These are phyloP conservation scores for Straminergon stramineum DNA, from an alignment of 225 moss, liverwort and hornwort species.

Conservation along the genomic window DNA sequence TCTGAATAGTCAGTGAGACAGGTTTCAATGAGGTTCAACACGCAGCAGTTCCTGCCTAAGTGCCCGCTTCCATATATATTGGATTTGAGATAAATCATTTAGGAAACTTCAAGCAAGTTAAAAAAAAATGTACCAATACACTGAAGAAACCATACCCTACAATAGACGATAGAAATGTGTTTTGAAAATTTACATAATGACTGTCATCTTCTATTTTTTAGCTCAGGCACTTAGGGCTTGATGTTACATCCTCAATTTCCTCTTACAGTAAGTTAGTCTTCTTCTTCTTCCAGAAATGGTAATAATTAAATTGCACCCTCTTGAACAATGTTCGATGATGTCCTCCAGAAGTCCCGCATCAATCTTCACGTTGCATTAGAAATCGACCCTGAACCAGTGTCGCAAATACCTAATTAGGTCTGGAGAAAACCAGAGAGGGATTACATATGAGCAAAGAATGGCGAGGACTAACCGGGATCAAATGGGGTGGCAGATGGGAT, in stretches of 20 bases:
- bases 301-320: background rate
- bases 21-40: background rate
- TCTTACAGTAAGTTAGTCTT: background rate
- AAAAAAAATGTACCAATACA: background rate
- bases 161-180: background rate
- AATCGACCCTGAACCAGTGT: background rate
- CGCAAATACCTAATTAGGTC: background rate
- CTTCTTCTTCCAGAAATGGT: background rate
- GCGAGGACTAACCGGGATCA: conserved; percentile 20
- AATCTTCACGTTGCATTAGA: background rate
- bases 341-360: background rate
- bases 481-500: conserved; percentile 6
- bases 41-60: background rate
- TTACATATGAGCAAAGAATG: background rate
- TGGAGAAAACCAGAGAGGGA: background rate
- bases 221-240: background rate
- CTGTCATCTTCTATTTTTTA: background rate
- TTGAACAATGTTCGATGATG: background rate
- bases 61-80: background rate
- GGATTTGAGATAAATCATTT: background rate
- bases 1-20: background rate
- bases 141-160: background rate
- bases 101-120: background rate
- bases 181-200: background rate
- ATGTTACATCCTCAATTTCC: background rate